Percentiles rank a stretch among this genome's conserved stretches.
Evolutionary conservation across 2,329 filamentous ascomycete species (phyloP).

Genomic region (Fusarium sarcochroum): DNA sequence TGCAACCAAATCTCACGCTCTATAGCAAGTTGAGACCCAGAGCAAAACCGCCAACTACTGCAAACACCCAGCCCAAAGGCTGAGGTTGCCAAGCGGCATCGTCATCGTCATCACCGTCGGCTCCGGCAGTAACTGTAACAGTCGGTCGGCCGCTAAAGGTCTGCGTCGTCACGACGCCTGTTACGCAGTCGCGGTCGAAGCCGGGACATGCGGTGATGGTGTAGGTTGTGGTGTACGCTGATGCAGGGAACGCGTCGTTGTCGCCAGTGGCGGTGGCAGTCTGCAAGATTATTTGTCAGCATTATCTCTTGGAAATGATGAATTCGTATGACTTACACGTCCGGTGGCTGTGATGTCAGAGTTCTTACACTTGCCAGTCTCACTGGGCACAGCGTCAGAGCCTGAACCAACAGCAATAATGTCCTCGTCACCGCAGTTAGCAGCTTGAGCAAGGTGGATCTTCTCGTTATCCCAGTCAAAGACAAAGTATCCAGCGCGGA

Average conservation of each 20-base stretch:
- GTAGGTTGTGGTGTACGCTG: slow-evolving; percentile 46
- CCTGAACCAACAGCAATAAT: slow-evolving; percentile 56
- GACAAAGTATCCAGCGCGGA: slow-evolving; percentile 62
- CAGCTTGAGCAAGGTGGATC: slow-evolving; percentile 59
- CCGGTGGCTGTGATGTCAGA: slow-evolving; percentile 43
- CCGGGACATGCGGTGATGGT: slow-evolving; percentile 49
- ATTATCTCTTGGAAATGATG: not conserved
- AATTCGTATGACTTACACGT: slow-evolving; percentile 5
- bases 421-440: slow-evolving; percentile 56
- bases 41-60: slow-evolving; percentile 38
- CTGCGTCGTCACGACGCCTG: slow-evolving; percentile 47
- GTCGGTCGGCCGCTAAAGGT: slow-evolving; percentile 38
- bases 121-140: slow-evolving; percentile 42
- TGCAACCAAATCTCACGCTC: not conserved
- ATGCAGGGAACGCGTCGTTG: slow-evolving; percentile 27
- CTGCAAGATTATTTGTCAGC: slow-evolving; percentile 7
- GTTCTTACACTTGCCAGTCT: slow-evolving; percentile 55
- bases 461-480: slow-evolving; percentile 62
- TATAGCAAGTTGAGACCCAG: slow-evolving; percentile 48
- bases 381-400: slow-evolving; percentile 51
- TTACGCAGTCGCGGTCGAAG: slow-evolving; percentile 43
- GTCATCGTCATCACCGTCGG: slow-evolving; percentile 15
- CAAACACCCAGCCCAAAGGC: slow-evolving; percentile 40
- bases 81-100: slow-evolving; percentile 36
- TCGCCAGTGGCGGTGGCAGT: slow-evolving; percentile 19